A percentile compares a stretch with the other conserved stretches of the same genome.
These are phyloP conservation scores for Iris pallida DNA, from an alignment of 116 monocot genomes.

Conservation along the genomic window DNA sequence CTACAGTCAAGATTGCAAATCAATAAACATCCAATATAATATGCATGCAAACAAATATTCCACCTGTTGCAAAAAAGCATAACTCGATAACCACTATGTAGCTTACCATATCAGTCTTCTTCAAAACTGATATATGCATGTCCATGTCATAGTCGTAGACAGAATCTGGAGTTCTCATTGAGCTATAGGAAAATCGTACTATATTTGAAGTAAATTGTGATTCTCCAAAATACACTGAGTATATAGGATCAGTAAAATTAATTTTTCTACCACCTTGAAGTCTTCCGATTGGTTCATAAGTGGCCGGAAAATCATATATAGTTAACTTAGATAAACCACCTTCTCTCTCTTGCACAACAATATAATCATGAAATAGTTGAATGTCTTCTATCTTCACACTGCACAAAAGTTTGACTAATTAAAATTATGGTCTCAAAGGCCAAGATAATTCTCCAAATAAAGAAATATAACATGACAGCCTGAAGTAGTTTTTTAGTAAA, in stretches of 20 bases:
- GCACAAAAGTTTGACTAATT: constrained; percentile 16
- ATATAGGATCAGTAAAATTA: constrained; percentile 80
- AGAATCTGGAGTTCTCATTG: constrained; percentile 78
- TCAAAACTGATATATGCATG: constrained; percentile 61
- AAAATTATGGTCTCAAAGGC: background rate
- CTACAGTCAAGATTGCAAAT: too few species aligned
- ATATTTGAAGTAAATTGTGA: constrained; percentile 71
- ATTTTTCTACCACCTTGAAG: constrained; percentile 54
- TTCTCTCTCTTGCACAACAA: constrained; percentile 83
- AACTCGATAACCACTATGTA: background rate
- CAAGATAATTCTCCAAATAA: background rate
- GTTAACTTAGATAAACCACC: constrained; percentile 75
- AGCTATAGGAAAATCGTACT: constrained; percentile 85
- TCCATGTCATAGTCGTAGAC: constrained; percentile 94
- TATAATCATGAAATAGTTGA: constrained; percentile 68
- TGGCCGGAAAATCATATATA: constrained; percentile 65
- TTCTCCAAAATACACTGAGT: constrained; percentile 51
- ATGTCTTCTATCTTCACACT: constrained; percentile 89
- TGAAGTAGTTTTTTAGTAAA: too few species aligned
- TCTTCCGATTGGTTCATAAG: constrained; percentile 47
- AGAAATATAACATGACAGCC: too few species aligned
- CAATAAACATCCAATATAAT: too few species aligned
- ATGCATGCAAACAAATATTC: too few species aligned
- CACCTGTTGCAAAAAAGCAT: too few species aligned
- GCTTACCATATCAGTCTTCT: constrained; percentile 80